These are phyloP conservation scores for Dictyostelium citrinum DNA, from an alignment of 78 protist genomes.

Conservation along the genomic window DNA sequence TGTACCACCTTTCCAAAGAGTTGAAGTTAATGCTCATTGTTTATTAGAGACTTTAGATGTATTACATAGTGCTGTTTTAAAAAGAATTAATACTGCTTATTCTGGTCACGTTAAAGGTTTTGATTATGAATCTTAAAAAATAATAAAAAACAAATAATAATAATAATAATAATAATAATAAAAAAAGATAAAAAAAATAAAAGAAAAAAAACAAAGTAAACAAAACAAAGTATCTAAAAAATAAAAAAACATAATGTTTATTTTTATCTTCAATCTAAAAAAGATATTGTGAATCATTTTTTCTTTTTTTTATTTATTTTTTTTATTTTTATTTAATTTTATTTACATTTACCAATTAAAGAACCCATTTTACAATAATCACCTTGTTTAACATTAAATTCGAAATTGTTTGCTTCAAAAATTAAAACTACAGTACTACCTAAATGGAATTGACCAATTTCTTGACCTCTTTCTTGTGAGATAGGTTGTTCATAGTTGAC, in stretches of 20 bases:
- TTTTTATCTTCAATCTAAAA: too few species aligned
- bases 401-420: conserved; percentile 77
- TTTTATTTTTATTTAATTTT: neutral
- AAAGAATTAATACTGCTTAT: conserved; percentile 70
- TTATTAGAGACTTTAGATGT: conserved; percentile 52
- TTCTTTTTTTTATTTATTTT: neutral
- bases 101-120: conserved; percentile 76
- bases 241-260: too few species aligned
- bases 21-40: conserved; percentile 65
- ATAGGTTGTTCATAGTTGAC: conserved; percentile 29
- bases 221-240: too few species aligned
- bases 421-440: conserved; percentile 87
- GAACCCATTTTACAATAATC: conserved; percentile 79
- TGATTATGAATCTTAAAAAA: conserved; percentile 55
- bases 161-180: too few species aligned
- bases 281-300: too few species aligned
- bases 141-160: neutral
- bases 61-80: conserved; percentile 60
- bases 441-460: conserved; percentile 84
- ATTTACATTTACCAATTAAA: conserved; percentile 40
- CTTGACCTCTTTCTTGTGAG: conserved; percentile 73
- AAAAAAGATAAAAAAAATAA: neutral
- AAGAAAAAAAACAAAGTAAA: neutral
- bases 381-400: conserved; percentile 76
- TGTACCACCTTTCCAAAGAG: conserved; percentile 59